Evolutionary conservation across 2,329 filamentous ascomycete species (phyloP).

Genomic region (Mycosphaerelloides madeirae): DNA sequence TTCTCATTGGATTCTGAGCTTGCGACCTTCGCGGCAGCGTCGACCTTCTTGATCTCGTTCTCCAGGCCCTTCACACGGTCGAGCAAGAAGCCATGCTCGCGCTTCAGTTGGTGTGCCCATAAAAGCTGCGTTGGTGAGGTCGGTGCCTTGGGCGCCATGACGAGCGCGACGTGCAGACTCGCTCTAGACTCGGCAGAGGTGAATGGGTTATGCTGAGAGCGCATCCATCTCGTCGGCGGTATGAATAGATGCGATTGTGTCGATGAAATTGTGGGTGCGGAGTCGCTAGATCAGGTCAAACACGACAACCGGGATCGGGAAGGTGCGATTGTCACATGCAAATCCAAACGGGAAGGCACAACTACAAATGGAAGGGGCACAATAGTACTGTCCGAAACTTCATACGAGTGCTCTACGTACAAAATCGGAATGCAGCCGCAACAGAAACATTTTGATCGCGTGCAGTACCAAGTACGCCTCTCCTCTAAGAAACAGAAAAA

Average conservation of each 20-base stretch:
- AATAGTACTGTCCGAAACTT: not conserved
- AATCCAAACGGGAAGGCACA: constrained; percentile 2
- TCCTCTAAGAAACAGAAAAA: constrained; percentile 27
- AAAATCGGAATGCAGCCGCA: constrained; percentile 30
- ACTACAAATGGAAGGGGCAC: constrained; percentile 5
- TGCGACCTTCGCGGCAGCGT: constrained; percentile 8
- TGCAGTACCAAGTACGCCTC: constrained; percentile 20
- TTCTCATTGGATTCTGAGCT: constrained; percentile 10
- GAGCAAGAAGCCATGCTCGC: constrained; percentile 34
- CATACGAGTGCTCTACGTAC: constrained; percentile 25
- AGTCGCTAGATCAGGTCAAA: too few relatives aligned
- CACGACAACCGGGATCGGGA: not conserved
- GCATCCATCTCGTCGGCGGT: too few relatives aligned
- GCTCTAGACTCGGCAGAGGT: too few relatives aligned
- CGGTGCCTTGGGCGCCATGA: constrained; percentile 14
- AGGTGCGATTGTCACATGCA: not conserved
- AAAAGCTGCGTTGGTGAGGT: constrained; percentile 30
- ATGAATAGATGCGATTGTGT: too few relatives aligned
- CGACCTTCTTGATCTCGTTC: constrained; percentile 8
- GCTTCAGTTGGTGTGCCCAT: constrained; percentile 39
- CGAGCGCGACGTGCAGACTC: not conserved
- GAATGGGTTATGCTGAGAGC: too few relatives aligned
- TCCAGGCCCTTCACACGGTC: constrained; percentile 36
- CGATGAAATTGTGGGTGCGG: too few relatives aligned
- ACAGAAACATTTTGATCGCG: constrained; percentile 29